phyloP scores from a whole-genome alignment of 2,329 filamentous ascomycete species.

The Colletotrichum chrysophilum region DNA sequence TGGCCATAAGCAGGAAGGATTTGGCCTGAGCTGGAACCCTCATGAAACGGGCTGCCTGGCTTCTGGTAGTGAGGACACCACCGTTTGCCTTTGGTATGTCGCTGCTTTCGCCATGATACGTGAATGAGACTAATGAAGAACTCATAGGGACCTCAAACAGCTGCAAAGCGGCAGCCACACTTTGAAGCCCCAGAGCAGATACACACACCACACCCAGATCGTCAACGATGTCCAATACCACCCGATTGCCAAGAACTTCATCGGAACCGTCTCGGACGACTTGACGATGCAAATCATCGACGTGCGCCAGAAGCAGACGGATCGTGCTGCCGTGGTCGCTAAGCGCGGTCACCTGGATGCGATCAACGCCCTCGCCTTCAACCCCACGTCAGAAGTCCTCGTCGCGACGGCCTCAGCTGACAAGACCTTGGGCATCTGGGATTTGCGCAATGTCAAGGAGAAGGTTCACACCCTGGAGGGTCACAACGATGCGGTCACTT shows the following conservation, averaged over 20 bases:
- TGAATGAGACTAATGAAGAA: conserved; percentile 20
- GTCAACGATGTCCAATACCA: conserved; percentile 99
- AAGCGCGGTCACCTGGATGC: conserved; percentile 84
- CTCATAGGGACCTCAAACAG: conserved; percentile 76
- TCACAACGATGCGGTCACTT: conserved; percentile 89
- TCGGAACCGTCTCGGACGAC: conserved; percentile 95
- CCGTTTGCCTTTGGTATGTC: conserved; percentile 85
- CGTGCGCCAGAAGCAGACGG: conserved; percentile 71
- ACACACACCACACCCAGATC: conserved; percentile 86
- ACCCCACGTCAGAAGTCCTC: conserved; percentile 87
- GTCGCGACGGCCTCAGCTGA: conserved; percentile 94
- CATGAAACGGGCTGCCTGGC: conserved; percentile 81
- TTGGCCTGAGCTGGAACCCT: conserved; percentile 91
- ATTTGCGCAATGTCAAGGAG: conserved; percentile 86
- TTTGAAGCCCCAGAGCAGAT: conserved; percentile 75
- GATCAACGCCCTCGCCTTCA: conserved; percentile 95
- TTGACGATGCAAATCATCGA: conserved; percentile 92
- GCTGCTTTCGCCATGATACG: neutral
- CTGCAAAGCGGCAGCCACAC: conserved; percentile 73
- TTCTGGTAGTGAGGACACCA: conserved; percentile 90
- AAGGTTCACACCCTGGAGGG: conserved; percentile 91
- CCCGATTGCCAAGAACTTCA: conserved; percentile 80
- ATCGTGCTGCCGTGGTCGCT: conserved; percentile 71
- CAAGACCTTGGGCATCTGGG: conserved; percentile 95
- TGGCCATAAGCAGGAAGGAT: conserved; percentile 89